A percentile compares a stretch with the other conserved stretches of the same genome.
These are phyloP conservation scores for Cryptococcus sp. DNA, from an alignment of 1,284 basidiomycete species.

Conservation along the genomic window DNA sequence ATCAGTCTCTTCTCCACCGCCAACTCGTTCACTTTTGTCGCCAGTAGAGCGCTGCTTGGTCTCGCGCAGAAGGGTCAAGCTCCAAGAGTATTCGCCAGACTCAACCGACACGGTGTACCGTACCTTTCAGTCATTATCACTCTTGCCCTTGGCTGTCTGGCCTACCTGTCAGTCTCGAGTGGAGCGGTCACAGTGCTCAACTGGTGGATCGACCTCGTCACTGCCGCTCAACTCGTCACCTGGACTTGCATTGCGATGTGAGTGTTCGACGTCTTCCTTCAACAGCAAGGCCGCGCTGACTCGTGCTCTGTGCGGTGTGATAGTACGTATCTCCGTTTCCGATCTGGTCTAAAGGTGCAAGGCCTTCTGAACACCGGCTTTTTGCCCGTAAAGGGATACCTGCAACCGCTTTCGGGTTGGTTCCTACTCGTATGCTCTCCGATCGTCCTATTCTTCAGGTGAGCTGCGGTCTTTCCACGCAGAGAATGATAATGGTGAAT, in stretches of 20 bases:
- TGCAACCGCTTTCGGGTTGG: constrained; percentile 34
- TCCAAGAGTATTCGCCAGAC: constrained; percentile 55
- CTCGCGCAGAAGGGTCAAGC: constrained; percentile 57
- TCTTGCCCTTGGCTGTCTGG: constrained; percentile 43
- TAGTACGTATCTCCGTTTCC: constrained; percentile 38
- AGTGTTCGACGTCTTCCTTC: not conserved
- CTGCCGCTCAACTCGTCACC: constrained; percentile 32
- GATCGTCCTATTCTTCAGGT: constrained; percentile 33
- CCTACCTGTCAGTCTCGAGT: constrained; percentile 45
- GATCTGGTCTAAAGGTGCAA: constrained; percentile 34
- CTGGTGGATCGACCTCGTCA: constrained; percentile 38
- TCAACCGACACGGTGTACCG: constrained; percentile 56
- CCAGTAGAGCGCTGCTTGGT: constrained; percentile 52
- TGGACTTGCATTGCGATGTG: constrained; percentile 30
- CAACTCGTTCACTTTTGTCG: constrained; percentile 24
- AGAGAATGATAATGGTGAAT: too few relatives aligned
- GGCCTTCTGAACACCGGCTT: constrained; percentile 25
- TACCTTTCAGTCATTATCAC: constrained; percentile 40
- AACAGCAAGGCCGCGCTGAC: not conserved
- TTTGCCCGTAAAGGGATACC: constrained; percentile 20
- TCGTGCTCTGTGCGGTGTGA: not conserved
- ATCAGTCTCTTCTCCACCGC: constrained; percentile 24
- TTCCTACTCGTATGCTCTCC: constrained; percentile 31
- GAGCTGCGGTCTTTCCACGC: constrained; percentile 8
- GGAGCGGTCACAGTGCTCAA: constrained; percentile 36